Evolutionary conservation across 495 filamentous ascomycete species (phyloP).

Genomic region (Cercophora newfieldiana): DNA sequence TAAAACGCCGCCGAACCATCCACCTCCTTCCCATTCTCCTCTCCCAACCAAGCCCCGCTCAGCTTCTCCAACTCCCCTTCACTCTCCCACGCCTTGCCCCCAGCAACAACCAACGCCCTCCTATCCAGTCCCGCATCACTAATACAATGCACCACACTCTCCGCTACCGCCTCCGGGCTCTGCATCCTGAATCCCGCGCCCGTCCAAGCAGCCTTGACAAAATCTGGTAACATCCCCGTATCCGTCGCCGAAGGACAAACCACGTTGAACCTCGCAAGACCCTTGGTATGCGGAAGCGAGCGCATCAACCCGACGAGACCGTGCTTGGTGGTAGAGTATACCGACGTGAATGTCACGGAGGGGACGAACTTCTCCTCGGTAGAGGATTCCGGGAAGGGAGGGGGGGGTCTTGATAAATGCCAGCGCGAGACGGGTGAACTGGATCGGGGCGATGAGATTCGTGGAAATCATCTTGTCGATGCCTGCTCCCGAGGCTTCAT

Average conservation of each 20-base stretch:
- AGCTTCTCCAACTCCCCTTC: slow-evolving; percentile 5
- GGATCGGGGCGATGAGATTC: neutral
- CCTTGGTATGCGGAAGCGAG: neutral
- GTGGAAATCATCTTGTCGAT: neutral
- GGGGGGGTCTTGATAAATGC: neutral
- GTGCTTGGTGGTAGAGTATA: slow-evolving; percentile 2
- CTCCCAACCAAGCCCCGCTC: neutral
- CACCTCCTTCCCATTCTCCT: slow-evolving; percentile 2
- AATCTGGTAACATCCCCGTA: neutral
- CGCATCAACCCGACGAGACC: neutral
- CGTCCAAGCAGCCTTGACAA: neutral
- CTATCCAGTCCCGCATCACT: neutral
- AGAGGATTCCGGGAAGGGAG: neutral
- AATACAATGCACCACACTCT: neutral
- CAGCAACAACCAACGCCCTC: neutral
- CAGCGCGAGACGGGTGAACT: neutral
- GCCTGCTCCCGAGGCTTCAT: neutral
- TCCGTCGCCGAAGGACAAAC: neutral
- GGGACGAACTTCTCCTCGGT: neutral
- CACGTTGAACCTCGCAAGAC: neutral
- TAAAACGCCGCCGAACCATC: neutral
- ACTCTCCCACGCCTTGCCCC: neutral
- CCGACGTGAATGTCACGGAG: neutral
- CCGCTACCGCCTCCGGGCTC: neutral
- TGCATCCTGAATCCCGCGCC: neutral